Base-by-base conservation (phyloP, 768 basidiomycete species). In the Mycena floridula region DNA sequence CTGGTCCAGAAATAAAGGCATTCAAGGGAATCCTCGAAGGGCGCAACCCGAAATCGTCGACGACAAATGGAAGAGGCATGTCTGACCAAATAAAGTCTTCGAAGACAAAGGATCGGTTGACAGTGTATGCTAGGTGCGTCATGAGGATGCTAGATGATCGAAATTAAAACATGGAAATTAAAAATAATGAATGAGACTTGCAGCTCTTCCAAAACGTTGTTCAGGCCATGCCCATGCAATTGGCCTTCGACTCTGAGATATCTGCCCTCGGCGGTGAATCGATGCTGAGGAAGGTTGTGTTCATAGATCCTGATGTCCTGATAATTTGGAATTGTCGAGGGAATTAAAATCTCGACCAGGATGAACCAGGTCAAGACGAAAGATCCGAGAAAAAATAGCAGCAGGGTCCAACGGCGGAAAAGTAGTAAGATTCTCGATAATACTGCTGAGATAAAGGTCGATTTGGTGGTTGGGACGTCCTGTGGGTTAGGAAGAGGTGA, bases 21-120 rank as follows among this genome's bases (percentile, higher is more conserved):
- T 80, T 78, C 30, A 82, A 54, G 0, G 82, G 82, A 37, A 81
- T 66, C 4, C 66, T 64, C 1, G 71, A 63, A 4, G 76, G 72
- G 18, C 79, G 69, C 43, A 81, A 62, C 0, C 73, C 64, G 44
- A 76, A 69, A 49, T 74, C 76, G 48, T 80, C 77, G 1, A 79
- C 42, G 2, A 76, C 74, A 57, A 76, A 81, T 3, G 73, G 72
- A 24, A 77, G 57, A 3, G 78, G 73, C 0, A 64, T 50, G 39
- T 72, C 18, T 0, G 80, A 79, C 79, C 79, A 82, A 26, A 67
- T 68, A 46, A 79, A 81, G 53, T 81, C 78, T 46, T 80, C 76
- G 45, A 82, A 84, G 2, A 82, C 79, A 45, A 72, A 82, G 1
- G 76, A 73, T 12, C 78, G 61, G 47, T 76, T 70, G 9, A 74